phyloP scores from a whole-genome alignment of 2,329 filamentous ascomycete species.

The Phaeosphaeriaceae sp. region DNA sequence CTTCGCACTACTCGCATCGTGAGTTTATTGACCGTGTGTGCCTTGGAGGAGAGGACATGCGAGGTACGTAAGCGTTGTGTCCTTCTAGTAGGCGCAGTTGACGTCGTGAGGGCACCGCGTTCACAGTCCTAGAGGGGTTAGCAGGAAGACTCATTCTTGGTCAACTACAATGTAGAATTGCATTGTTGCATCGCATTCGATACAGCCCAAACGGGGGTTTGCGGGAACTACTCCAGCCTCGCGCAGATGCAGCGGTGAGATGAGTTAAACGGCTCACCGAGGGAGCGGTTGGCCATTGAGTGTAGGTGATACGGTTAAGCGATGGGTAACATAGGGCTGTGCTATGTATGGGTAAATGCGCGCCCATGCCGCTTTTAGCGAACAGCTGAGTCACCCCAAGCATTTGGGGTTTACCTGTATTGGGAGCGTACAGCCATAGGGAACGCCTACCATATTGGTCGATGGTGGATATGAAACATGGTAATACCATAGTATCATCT shows the following conservation, averaged over 20 bases:
- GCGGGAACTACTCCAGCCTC: conserved; percentile 15
- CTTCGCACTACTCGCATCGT: background rate
- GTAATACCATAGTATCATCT: too few relatives aligned
- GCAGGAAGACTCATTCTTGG: conserved; percentile 15
- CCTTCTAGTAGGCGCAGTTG: background rate
- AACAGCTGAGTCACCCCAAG: conserved; percentile 21
- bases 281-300: conserved; percentile 8
- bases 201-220: conserved; percentile 8
- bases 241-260: conserved; percentile 28
- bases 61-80: conserved; percentile 1
- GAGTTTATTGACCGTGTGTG: conserved; percentile 4
- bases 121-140: conserved; percentile 1
- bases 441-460: conserved; percentile 3
- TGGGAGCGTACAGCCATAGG: conserved; percentile 16
- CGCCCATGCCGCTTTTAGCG: conserved; percentile 18
- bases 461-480: too few relatives aligned
- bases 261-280: conserved; percentile 3
- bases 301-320: conserved; percentile 13
- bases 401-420: conserved; percentile 10
- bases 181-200: conserved; percentile 19
- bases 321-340: conserved; percentile 31
- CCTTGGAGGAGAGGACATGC: too few relatives aligned
- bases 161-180: conserved; percentile 9
- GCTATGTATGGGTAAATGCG: conserved; percentile 13
- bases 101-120: conserved; percentile 4